A percentile compares a stretch with the other conserved stretches of the same genome.
Conservation (phyloP, 2,329 filamentous ascomycete species). For the Ophiocordyceps robertsii region DNA sequence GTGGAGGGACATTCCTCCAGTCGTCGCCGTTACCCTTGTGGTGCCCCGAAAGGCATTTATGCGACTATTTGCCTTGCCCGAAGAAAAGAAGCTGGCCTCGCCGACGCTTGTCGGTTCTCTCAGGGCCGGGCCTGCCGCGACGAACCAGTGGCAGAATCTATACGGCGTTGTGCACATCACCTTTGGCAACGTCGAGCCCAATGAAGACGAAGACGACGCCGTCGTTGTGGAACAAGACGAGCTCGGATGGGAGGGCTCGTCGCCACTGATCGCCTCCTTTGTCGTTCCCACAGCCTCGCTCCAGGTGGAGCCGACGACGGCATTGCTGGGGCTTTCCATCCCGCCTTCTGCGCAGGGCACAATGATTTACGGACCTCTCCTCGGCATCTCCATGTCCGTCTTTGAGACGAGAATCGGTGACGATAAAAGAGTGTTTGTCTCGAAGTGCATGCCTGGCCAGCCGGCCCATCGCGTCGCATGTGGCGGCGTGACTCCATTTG, state of each 20-base stretch:
- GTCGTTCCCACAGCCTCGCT: conserved; percentile 22
- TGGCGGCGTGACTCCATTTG: conserved; percentile 9
- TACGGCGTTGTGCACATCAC: conserved; percentile 26
- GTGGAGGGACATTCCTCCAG: conserved; percentile 23
- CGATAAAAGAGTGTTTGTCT: conserved; percentile 18
- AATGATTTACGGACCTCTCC: conserved; percentile 8
- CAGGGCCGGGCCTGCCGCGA: conserved; percentile 9
- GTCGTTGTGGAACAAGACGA: conserved; percentile 20
- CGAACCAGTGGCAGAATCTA: conserved; percentile 17
- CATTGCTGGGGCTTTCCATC: conserved; percentile 18
- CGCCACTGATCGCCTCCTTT: conserved; percentile 27
- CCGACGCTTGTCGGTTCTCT: conserved; percentile 18
- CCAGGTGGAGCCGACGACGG: conserved; percentile 16
- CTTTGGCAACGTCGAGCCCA: conserved; percentile 21
- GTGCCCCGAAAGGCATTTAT: conserved; percentile 17
- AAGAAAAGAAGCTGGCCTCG: conserved; percentile 7
- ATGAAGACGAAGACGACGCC: conserved; percentile 16
- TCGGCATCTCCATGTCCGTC: conserved; percentile 15
- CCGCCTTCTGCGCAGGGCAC: conserved; percentile 11
- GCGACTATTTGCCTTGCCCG: conserved; percentile 10
- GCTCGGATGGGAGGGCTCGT: conserved; percentile 21
- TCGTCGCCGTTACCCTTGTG: conserved; percentile 22
- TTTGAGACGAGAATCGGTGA: conserved; percentile 18
- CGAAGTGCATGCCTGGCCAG: conserved; percentile 22
- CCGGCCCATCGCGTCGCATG: conserved; percentile 12